Conservation (phyloP, 495 filamentous ascomycete genomes). For the Podospora appendiculata region DNA sequence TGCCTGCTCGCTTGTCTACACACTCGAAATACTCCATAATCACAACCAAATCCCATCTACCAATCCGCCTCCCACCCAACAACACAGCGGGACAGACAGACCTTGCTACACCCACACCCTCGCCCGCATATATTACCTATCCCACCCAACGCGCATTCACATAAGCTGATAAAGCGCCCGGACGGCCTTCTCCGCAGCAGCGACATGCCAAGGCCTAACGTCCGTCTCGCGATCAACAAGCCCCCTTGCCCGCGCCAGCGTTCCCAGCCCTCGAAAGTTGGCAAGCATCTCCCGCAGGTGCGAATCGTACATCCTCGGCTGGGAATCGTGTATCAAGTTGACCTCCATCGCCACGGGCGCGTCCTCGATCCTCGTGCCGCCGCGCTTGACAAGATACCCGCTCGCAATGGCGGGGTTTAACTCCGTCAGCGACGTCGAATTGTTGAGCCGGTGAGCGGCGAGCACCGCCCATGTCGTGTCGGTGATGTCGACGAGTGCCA, state of each 20-base stretch:
- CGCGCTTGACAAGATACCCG: constrained; percentile 72
- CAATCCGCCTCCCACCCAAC: no score
- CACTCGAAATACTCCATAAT: no score
- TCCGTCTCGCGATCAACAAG: constrained; percentile 53
- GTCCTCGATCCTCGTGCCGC: constrained; percentile 52
- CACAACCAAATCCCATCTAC: no score
- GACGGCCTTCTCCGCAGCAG: constrained; percentile 62
- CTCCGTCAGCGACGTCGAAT: constrained; percentile 54
- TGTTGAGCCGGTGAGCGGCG: constrained; percentile 62
- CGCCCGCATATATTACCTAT: no score
- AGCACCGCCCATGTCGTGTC: constrained; percentile 81
- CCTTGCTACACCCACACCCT: no score
- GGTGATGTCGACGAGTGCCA: constrained; percentile 64
- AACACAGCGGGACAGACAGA: no score
- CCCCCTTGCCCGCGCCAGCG: constrained; percentile 63
- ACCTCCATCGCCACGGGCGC: constrained; percentile 56
- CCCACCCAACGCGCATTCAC: neutral
- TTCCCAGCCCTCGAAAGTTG: constrained; percentile 70
- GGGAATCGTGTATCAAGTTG: constrained; percentile 53
- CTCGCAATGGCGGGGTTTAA: constrained; percentile 58
- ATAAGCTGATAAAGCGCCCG: constrained; percentile 38
- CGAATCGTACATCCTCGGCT: constrained; percentile 45
- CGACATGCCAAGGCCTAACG: constrained; percentile 79
- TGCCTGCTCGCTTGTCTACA: no score
- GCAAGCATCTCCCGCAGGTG: constrained; percentile 63